These are phyloP conservation scores for Melampsora americana DNA, from an alignment of 1,284 basidiomycete genomes.

Conservation along the genomic window DNA sequence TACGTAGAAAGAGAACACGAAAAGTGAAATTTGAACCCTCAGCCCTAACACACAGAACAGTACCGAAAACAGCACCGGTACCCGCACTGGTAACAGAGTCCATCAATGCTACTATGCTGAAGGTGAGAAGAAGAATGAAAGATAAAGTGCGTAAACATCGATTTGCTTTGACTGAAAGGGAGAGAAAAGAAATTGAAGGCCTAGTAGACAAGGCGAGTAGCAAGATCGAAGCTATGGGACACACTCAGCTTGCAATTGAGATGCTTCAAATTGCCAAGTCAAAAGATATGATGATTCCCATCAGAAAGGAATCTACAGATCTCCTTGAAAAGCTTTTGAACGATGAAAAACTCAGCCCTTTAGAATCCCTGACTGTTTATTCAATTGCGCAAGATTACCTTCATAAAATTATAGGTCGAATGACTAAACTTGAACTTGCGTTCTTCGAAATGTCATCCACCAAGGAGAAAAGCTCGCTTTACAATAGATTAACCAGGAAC, in stretches of 20 bases:
- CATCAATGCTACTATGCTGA: too few species aligned
- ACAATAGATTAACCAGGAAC: neutral
- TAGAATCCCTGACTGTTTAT: neutral
- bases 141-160: neutral
- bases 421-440: neutral
- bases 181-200: neutral
- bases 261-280: neutral
- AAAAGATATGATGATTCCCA: neutral
- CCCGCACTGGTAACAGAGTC: too few species aligned
- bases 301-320: neutral
- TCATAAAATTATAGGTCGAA: neutral
- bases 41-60: too few species aligned
- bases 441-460: neutral
- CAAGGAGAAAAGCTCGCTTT: neutral
- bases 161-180: neutral
- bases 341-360: neutral
- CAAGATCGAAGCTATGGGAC: neutral
- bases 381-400: slow-evolving; percentile 4
- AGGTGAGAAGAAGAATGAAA: neutral
- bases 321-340: neutral
- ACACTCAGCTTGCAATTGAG: neutral
- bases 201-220: neutral
- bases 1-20: too few species aligned
- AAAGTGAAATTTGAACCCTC: too few species aligned
- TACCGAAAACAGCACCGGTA: too few species aligned